A percentile compares a stretch with the other conserved stretches of the same genome.
Evolutionary conservation across 805 yeast species (phyloP).

Genomic region (Barnettozyma pratensis): DNA sequence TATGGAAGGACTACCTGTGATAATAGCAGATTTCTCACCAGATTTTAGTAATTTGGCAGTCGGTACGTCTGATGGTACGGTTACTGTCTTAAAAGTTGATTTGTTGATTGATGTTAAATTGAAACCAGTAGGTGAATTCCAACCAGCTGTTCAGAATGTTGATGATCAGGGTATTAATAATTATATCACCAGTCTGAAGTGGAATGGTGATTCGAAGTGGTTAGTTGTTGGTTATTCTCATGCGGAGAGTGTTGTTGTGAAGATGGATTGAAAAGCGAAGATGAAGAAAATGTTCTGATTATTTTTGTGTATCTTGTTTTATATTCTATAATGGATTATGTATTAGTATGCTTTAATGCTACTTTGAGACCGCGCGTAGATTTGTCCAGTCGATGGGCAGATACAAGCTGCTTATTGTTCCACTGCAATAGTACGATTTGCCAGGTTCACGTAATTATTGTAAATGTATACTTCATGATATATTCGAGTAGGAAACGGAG

Average conservation of each 20-base stretch:
- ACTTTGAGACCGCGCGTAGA: no score
- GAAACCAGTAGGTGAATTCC: slow-evolving; percentile 21
- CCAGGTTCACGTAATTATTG: no score
- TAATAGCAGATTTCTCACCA: slow-evolving; percentile 48
- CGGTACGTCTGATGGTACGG: slow-evolving; percentile 61
- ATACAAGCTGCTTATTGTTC: no score
- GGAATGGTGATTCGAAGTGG: slow-evolving; percentile 3
- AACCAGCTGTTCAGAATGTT: slow-evolving; percentile 10
- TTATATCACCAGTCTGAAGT: slow-evolving; percentile 4
- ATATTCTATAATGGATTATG: no score
- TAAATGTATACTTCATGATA: no score
- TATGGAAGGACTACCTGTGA: slow-evolving; percentile 50
- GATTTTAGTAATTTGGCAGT: slow-evolving; percentile 46
- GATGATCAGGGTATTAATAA: slow-evolving; percentile 1
- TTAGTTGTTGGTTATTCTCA: slow-evolving; percentile 2
- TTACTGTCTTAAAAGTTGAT: slow-evolving; percentile 46
- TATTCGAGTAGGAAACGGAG: no score
- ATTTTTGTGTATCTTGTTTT: background rate
- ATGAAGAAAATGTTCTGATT: background rate
- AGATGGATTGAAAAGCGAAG: background rate
- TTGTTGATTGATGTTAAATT: slow-evolving; percentile 11
- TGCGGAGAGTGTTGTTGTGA: slow-evolving; percentile 1
- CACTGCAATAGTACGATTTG: no score
- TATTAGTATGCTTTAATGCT: no score
- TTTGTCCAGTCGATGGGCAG: no score